Evolutionary conservation across 768 basidiomycete genomes (phyloP).

Genomic region (Phanerochaete sordida): DNA sequence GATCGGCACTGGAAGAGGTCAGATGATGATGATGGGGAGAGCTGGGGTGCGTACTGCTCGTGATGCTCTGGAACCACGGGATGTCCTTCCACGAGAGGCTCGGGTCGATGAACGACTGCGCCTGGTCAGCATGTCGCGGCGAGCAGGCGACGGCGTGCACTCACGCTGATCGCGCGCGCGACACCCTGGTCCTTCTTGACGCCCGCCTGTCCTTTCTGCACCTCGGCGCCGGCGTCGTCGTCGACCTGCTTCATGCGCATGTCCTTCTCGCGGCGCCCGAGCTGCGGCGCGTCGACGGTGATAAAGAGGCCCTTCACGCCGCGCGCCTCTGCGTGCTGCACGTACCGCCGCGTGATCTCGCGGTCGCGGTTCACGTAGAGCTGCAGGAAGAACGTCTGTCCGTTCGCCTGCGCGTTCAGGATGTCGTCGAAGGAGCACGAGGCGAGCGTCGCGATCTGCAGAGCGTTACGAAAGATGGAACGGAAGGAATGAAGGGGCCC

Average conservation of each 20-base stretch:
- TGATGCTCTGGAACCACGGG: conserved; percentile 58
- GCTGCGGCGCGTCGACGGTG: conserved; percentile 95
- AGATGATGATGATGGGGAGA: not conserved
- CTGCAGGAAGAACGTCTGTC: conserved; percentile 85
- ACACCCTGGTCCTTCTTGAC: conserved; percentile 65
- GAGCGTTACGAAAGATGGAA: not conserved
- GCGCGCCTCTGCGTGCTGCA: conserved; percentile 85
- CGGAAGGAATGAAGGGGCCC: not conserved
- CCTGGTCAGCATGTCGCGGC: not conserved
- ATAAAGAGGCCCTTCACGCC: conserved; percentile 95
- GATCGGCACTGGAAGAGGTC: conserved; percentile 65
- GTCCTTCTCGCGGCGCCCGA: conserved; percentile 93
- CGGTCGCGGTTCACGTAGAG: conserved; percentile 93
- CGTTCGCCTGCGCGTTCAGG: conserved; percentile 69
- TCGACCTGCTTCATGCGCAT: conserved; percentile 96
- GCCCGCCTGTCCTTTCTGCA: conserved; percentile 45
- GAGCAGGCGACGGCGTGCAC: conserved; percentile 19
- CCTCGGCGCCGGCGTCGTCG: conserved; percentile 52
- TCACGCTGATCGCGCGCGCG: conserved; percentile 86
- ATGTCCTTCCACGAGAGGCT: conserved; percentile 84
- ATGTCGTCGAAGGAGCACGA: conserved; percentile 97
- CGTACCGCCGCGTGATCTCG: conserved; percentile 77
- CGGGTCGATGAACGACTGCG: conserved; percentile 91
- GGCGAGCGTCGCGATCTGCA: conserved; percentile 89
- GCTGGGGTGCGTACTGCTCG: conserved; percentile 36